Base-by-base conservation (phyloP, 2,329 filamentous ascomycete species). In the Penicillium sp. region DNA sequence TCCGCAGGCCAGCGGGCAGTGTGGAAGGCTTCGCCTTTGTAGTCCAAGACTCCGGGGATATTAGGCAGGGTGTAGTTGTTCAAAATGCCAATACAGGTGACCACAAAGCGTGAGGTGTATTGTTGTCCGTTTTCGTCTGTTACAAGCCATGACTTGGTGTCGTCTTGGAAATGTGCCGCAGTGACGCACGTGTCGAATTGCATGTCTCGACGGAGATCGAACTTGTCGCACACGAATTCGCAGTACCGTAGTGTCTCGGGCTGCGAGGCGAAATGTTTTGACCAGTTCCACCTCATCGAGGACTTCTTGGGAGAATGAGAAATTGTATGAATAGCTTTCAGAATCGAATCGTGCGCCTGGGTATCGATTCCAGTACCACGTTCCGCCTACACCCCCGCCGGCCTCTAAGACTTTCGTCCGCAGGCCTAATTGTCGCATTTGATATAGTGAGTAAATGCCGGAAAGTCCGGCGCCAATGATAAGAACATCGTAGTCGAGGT, bases 331-430 rank as follows among this genome's bases (percentile, higher is more conserved):
- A 6, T 82, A 85, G 53, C 77, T 78, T 70, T 88, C 85, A 1
- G 84, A 71, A 63, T 88, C 85, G 67, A 83, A 87, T 66, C 71
- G 72, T 4, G 79, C 60, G 2, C 80, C 79, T 5, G 79, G 79
- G 57, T 81, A 82, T 5, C 76, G 70, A 51, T 82, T 81, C 75
- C 77, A 81, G 59, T 79, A 81, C 71, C 79, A 82, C 0, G 65
- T 67, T 0, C 67, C 67, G 1, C 64, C 64, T 6, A 66, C 61
- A 1, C 59, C 61, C 3, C 41, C 27, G 2, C 44, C 58, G 8
- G 38, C 49, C 21, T 68, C 65, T 4, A 66, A 36, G 27, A 64
- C 55, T 55, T 58, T 54, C 21, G 52, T 21, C 10, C 10, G 43
- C 10, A 59, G 39, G 17, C 36, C 38, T 36, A 60, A 21, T 10